These are phyloP conservation scores for Geotrichum europaeum DNA, from an alignment of 1,139 yeast genomes.

Conservation along the genomic window DNA sequence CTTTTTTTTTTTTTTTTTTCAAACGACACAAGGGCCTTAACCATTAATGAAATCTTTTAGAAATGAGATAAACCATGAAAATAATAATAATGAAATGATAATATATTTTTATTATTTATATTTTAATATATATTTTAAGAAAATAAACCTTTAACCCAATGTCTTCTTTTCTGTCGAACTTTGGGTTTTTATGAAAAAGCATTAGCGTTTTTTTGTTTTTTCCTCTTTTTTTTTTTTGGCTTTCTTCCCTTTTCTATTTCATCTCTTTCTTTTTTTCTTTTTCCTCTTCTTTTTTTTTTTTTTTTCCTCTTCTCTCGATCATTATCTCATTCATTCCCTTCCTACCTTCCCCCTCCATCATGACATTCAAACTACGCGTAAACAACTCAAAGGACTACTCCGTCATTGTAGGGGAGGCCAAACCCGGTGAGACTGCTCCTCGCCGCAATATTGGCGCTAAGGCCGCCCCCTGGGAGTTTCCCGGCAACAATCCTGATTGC, in stretches of 20 bases:
- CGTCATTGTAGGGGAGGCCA: conserved; percentile 76
- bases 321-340: neutral
- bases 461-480: conserved; percentile 41
- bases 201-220: neutral
- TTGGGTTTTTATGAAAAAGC: too few relatives aligned
- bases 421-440: conserved; percentile 86
- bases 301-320: neutral
- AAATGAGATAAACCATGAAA: too few relatives aligned
- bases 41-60: too few relatives aligned
- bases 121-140: too few relatives aligned
- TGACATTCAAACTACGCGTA: neutral
- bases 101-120: too few relatives aligned
- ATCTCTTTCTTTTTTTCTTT: neutral
- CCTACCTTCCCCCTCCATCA: neutral
- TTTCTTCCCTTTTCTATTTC: neutral
- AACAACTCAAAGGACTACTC: conserved; percentile 8
- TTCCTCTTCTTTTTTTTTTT: neutral
- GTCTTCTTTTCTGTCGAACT: too few relatives aligned
- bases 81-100: too few relatives aligned
- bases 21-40: too few relatives aligned
- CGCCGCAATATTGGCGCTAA: conserved; percentile 65
- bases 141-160: too few relatives aligned
- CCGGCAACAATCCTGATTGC: conserved; percentile 32
- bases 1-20: too few relatives aligned
- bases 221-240: neutral